These are phyloP conservation scores for Trametes coccinea DNA, from an alignment of 768 basidiomycete species.

Conservation along the genomic window DNA sequence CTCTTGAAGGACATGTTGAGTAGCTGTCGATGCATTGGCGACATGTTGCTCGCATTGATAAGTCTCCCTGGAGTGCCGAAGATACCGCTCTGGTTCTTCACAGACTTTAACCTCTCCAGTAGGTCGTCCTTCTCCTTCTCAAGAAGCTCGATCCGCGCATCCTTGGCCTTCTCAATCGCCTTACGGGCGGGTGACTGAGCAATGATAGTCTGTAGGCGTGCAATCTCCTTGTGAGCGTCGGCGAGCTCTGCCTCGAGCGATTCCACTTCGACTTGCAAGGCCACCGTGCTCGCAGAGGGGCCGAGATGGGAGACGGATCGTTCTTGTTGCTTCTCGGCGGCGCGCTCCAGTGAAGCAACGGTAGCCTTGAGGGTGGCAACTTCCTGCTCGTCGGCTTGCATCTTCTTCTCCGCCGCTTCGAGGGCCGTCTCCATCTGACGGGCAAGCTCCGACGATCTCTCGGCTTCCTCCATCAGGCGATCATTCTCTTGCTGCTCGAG, in stretches of 20 bases:
- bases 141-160: slow-evolving; percentile 71
- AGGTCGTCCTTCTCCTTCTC: slow-evolving; percentile 78
- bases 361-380: slow-evolving; percentile 52
- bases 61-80: slow-evolving; percentile 59
- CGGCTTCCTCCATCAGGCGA: slow-evolving; percentile 51
- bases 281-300: slow-evolving; percentile 34
- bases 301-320: slow-evolving; percentile 28
- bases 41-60: slow-evolving; percentile 57
- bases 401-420: slow-evolving; percentile 71
- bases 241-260: slow-evolving; percentile 76
- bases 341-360: slow-evolving; percentile 58
- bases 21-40: slow-evolving; percentile 76
- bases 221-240: slow-evolving; percentile 74
- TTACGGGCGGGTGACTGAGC: slow-evolving; percentile 74
- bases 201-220: slow-evolving; percentile 62
- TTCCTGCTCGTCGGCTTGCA: slow-evolving; percentile 58
- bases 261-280: slow-evolving; percentile 54
- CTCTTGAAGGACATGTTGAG: slow-evolving; percentile 65
- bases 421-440: slow-evolving; percentile 76
- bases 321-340: slow-evolving; percentile 36
- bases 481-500: slow-evolving; percentile 51
- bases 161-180: slow-evolving; percentile 76
- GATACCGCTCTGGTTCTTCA: slow-evolving; percentile 54
- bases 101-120: slow-evolving; percentile 62
- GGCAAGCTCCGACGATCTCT: slow-evolving; percentile 55